These are phyloP conservation scores for Leishmania guyanensis DNA, from an alignment of 208 protist genomes.

Conservation along the genomic window DNA sequence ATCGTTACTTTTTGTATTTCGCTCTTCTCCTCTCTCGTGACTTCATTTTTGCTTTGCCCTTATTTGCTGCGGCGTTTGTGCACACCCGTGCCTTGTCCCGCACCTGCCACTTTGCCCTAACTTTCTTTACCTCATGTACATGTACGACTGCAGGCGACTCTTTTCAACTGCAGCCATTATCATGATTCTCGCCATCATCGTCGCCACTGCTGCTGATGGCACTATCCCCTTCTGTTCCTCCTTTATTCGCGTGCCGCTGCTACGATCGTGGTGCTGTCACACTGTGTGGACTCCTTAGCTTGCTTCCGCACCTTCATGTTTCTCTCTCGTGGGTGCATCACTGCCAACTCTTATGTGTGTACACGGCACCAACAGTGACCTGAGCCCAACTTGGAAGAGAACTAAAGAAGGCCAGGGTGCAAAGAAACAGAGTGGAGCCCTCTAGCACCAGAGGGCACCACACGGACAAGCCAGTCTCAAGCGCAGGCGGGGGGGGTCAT, in stretches of 20 bases:
- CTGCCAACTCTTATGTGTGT: neutral
- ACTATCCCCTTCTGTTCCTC: neutral
- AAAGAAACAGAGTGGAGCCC: neutral
- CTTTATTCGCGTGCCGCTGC: neutral
- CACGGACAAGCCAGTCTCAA: neutral
- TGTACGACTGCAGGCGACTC: neutral
- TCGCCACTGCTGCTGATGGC: neutral
- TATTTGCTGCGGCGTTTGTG: neutral
- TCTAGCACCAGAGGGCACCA: neutral
- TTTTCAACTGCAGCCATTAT: neutral
- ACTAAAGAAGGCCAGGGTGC: neutral
- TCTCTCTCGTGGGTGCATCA: neutral
- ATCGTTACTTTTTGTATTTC: neutral
- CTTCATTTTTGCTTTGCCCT: neutral
- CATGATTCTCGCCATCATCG: neutral
- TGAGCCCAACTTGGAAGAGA: too few species aligned
- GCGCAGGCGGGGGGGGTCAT: neutral
- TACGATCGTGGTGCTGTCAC: neutral
- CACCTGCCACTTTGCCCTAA: neutral
- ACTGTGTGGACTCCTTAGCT: neutral
- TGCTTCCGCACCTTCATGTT: neutral
- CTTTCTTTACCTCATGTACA: slow-evolving; percentile 1
- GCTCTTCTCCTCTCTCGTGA: neutral
- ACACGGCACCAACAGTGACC: neutral
- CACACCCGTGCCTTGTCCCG: neutral